phyloP scores from a whole-genome alignment of 768 basidiomycete genomes.

The Boletus rufocinnamomeus region DNA sequence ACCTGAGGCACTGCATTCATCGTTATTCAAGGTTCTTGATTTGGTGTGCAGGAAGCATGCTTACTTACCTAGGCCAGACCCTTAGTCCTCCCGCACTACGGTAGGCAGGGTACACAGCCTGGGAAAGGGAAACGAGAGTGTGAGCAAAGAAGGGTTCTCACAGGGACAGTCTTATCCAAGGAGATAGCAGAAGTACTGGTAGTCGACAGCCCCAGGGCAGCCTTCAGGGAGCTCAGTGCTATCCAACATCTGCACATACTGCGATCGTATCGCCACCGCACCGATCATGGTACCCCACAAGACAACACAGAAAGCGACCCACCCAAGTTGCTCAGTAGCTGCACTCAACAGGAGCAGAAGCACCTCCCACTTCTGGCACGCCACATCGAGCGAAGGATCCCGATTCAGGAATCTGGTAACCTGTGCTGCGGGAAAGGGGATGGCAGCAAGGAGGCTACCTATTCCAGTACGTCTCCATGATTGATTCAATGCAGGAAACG shows the following conservation, averaged over 20 bases:
- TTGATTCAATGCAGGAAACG: constrained; percentile 15
- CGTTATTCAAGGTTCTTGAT: constrained; percentile 16
- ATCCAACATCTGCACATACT: constrained; percentile 5
- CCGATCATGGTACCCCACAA: constrained; percentile 2
- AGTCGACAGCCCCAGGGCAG: constrained; percentile 2
- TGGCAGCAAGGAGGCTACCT: constrained; percentile 20
- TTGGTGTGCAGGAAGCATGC: constrained; percentile 17
- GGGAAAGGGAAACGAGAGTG: constrained; percentile 50
- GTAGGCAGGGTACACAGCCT: constrained; percentile 71
- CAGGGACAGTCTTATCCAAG: not conserved
- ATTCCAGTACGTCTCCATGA: constrained; percentile 17
- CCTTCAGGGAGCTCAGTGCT: not conserved
- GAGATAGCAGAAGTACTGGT: not conserved
- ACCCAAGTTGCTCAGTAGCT: not conserved
- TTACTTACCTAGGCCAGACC: constrained; percentile 66
- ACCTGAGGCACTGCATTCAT: constrained; percentile 49
- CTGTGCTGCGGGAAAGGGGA: constrained; percentile 15
- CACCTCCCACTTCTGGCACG: constrained; percentile 13
- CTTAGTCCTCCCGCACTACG: constrained; percentile 79
- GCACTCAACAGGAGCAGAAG: constrained; percentile 29
- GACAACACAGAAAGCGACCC: constrained; percentile 12
- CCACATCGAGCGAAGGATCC: constrained; percentile 16
- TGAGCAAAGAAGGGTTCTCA: constrained; percentile 3
- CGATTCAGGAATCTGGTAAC: constrained; percentile 16
- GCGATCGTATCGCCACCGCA: constrained; percentile 16